These are phyloP conservation scores for Eustoma russellianum DNA, from an alignment of 257 asterid genomes.

Conservation along the genomic window DNA sequence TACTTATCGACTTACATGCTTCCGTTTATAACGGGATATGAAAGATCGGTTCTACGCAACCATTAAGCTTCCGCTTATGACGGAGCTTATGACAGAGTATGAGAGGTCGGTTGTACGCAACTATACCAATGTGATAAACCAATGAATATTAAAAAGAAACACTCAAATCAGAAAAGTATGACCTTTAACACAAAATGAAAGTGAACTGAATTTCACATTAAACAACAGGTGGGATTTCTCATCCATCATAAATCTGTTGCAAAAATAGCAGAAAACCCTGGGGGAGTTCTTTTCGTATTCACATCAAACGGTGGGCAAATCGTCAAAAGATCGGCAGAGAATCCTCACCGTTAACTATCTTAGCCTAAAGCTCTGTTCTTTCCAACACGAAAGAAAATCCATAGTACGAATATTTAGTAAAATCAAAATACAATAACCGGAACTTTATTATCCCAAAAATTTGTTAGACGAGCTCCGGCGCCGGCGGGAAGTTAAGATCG, in stretches of 20 bases:
- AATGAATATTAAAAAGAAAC: too few species aligned
- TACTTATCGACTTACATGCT: too few species aligned
- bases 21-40: too few species aligned
- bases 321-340: constrained; percentile 12
- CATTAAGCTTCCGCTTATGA: too few species aligned
- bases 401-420: not conserved
- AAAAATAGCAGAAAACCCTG: not conserved
- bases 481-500: constrained; percentile 14
- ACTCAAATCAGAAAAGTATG: too few species aligned
- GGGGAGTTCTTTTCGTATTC: constrained; percentile 6
- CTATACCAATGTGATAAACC: too few species aligned
- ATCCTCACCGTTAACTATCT: constrained; percentile 6
- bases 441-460: not conserved
- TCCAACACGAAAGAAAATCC: not conserved
- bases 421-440: not conserved
- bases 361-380: constrained; percentile 5
- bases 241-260: constrained; percentile 12
- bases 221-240: constrained; percentile 16
- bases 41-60: too few species aligned
- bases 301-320: constrained; percentile 17
- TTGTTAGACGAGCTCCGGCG: constrained; percentile 25
- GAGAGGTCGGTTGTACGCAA: too few species aligned
- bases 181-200: too few species aligned
- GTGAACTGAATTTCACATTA: too few species aligned
- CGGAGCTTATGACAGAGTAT: too few species aligned